phyloP scores from a whole-genome alignment of 345 rosid genomes.

The Dipteronia dyeriana region DNA sequence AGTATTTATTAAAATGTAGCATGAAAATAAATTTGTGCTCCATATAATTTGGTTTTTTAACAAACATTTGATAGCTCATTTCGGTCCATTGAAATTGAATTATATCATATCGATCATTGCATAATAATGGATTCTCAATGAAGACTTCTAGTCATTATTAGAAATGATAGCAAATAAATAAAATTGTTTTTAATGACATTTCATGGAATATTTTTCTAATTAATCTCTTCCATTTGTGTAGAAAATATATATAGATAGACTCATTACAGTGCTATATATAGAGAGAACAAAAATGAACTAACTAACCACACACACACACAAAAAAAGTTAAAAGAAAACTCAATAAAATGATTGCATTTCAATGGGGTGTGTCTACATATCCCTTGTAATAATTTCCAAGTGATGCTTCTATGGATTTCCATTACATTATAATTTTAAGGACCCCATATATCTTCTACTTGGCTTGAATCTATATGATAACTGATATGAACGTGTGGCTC shows the following conservation, averaged over 20 bases:
- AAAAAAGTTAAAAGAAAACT: conserved; percentile 10
- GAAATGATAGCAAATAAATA: conserved; percentile 5
- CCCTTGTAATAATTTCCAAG: background rate
- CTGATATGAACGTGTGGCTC: no score
- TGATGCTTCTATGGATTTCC: no score
- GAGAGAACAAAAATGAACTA: conserved; percentile 15
- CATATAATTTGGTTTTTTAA: conserved; percentile 1
- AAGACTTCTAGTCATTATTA: conserved; percentile 20
- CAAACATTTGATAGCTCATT: background rate
- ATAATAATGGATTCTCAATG: conserved; percentile 21
- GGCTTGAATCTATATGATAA: no score
- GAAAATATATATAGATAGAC: background rate
- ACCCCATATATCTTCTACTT: no score
- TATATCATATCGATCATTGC: conserved; percentile 3
- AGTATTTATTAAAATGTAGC: background rate
- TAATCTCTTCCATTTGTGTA: background rate
- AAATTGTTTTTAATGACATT: background rate
- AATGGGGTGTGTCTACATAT: conserved; percentile 22
- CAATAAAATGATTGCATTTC: conserved; percentile 29
- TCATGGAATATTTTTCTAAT: background rate
- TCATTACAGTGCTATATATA: background rate
- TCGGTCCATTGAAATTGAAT: background rate
- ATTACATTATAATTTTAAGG: no score
- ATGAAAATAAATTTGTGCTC: conserved; percentile 1
- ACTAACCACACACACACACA: background rate